Evolutionary conservation across 2,329 filamentous ascomycete genomes (phyloP).

Genomic region (Clarireedia homoeocarpa): DNA sequence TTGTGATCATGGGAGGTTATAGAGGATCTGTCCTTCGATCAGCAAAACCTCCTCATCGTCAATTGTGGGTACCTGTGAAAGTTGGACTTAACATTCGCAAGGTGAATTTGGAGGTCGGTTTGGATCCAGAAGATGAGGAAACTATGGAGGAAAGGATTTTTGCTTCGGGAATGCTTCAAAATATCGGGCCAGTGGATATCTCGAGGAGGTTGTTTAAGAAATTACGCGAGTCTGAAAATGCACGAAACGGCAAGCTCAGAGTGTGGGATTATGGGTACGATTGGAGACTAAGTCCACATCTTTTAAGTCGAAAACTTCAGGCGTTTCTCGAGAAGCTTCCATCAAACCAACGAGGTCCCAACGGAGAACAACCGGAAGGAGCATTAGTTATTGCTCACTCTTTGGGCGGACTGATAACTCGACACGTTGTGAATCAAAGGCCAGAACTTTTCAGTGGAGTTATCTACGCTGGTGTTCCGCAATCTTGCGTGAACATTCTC

Average conservation of each 20-base stretch:
- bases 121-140: slow-evolving; percentile 76
- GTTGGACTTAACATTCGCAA: slow-evolving; percentile 86
- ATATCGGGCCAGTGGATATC: slow-evolving; percentile 88
- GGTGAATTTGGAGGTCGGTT: slow-evolving; percentile 80
- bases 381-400: slow-evolving; percentile 81
- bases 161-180: slow-evolving; percentile 78
- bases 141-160: slow-evolving; percentile 77
- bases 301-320: slow-evolving; percentile 65
- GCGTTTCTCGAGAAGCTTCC: slow-evolving; percentile 66
- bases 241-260: slow-evolving; percentile 59
- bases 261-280: slow-evolving; percentile 93
- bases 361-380: slow-evolving; percentile 48
- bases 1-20: slow-evolving; percentile 86
- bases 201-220: slow-evolving; percentile 74
- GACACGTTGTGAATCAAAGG: slow-evolving; percentile 77
- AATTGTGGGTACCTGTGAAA: slow-evolving; percentile 91
- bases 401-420: slow-evolving; percentile 77
- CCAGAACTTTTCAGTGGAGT: slow-evolving; percentile 84
- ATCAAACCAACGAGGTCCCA: slow-evolving; percentile 51
- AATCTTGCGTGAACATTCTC: slow-evolving; percentile 84
- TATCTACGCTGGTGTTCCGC: slow-evolving; percentile 76
- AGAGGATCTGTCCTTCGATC: slow-evolving; percentile 84
- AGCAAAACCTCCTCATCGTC: slow-evolving; percentile 71
- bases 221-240: slow-evolving; percentile 66
- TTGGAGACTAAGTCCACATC: slow-evolving; percentile 78